phyloP scores from a whole-genome alignment of 2,329 filamentous ascomycete genomes.

The Neospermospora avenae region DNA sequence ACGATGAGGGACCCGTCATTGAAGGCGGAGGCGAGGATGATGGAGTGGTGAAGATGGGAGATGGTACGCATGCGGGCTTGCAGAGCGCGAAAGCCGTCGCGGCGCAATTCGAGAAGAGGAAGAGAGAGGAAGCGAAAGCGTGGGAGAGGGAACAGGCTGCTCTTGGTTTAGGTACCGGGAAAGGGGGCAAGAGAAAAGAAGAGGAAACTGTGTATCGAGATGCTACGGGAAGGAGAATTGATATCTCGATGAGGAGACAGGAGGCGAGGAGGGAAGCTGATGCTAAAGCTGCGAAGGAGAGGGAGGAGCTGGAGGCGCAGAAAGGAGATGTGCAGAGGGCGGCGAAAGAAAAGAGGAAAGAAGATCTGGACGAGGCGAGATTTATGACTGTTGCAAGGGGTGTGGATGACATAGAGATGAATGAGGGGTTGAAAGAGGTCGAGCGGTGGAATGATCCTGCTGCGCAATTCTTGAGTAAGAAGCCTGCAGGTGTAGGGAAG shows the following conservation, averaged over 20 bases:
- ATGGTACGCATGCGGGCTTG: constrained; percentile 81
- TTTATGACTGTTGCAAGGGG: constrained; percentile 75
- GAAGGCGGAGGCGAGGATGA: constrained; percentile 47
- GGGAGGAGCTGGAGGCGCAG: constrained; percentile 64
- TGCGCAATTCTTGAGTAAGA: constrained; percentile 65
- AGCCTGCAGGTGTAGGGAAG: constrained; percentile 25
- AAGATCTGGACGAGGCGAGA: constrained; percentile 74
- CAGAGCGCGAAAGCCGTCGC: constrained; percentile 80
- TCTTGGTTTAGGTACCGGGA: constrained; percentile 17
- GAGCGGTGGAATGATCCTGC: constrained; percentile 95
- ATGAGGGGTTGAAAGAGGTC: constrained; percentile 72
- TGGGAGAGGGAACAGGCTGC: constrained; percentile 42
- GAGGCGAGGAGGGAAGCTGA: constrained; percentile 79
- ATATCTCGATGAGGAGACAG: constrained; percentile 84
- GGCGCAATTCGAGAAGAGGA: constrained; percentile 62
- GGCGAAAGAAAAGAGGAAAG: constrained; percentile 60
- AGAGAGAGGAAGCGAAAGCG: constrained; percentile 57
- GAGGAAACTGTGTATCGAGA: constrained; percentile 93
- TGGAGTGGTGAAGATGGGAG: constrained; percentile 71
- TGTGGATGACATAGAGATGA: constrained; percentile 84
- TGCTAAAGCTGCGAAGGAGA: constrained; percentile 62
- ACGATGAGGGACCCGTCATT: constrained; percentile 49
- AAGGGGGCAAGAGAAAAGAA: constrained; percentile 45
- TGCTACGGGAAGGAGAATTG: constrained; percentile 89
- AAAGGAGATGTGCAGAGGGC: constrained; percentile 82